Conservation (phyloP, 1,139 yeast species). For the Wickerhamomyces sp. region DNA sequence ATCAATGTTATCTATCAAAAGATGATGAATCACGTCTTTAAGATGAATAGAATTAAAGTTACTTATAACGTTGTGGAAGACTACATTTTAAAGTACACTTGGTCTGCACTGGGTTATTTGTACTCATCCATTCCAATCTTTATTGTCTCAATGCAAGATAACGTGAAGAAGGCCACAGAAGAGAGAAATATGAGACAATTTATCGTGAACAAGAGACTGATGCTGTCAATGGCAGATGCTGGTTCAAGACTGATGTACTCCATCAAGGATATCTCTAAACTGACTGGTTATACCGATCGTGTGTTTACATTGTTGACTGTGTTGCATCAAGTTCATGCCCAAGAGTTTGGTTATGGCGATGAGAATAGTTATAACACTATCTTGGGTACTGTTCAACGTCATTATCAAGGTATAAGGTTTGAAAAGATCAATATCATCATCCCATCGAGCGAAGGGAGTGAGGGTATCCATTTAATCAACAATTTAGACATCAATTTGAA, state of each 20-base stretch:
- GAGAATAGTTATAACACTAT: constrained; percentile 39
- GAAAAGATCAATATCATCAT: constrained; percentile 81
- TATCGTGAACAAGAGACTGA: constrained; percentile 82
- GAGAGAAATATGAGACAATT: constrained; percentile 78
- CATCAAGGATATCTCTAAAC: constrained; percentile 84
- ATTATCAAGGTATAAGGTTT: constrained; percentile 74
- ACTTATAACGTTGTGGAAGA: constrained; percentile 77
- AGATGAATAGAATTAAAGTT: constrained; percentile 40
- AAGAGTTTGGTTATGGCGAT: constrained; percentile 55
- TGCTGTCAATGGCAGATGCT: constrained; percentile 91
- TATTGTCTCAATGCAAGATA: constrained; percentile 36
- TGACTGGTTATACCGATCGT: constrained; percentile 88
- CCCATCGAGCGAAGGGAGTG: constrained; percentile 59
- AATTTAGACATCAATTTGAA: constrained; percentile 60
- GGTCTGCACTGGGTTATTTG: constrained; percentile 92
- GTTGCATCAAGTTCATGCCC: constrained; percentile 78
- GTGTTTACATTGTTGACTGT: constrained; percentile 71
- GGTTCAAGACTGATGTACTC: constrained; percentile 97
- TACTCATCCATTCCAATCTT: constrained; percentile 87
- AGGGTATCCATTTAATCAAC: constrained; percentile 49
- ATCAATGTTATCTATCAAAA: constrained; percentile 53
- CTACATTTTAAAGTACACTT: constrained; percentile 81
- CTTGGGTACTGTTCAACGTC: constrained; percentile 76
- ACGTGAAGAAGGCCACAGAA: constrained; percentile 25
- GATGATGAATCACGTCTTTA: constrained; percentile 47